phyloP scores from a whole-genome alignment of 1,284 basidiomycete species.

The Schizophyllum amplum region DNA sequence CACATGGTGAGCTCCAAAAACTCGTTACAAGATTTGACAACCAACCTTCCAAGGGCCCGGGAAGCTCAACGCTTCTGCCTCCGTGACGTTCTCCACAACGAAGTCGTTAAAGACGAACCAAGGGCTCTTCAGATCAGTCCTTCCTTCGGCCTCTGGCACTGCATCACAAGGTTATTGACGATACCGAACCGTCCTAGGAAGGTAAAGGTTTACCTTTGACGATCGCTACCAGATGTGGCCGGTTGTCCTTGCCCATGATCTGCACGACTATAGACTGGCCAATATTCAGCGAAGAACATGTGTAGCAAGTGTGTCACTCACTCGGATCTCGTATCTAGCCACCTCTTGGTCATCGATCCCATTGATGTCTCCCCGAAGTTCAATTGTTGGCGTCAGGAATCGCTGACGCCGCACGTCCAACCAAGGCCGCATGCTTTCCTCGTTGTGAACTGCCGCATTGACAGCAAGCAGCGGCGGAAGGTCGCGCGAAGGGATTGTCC shows the following conservation, averaged over 20 bases:
- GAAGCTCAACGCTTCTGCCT: constrained; percentile 85
- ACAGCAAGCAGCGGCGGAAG: constrained; percentile 85
- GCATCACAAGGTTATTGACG: constrained; percentile 1
- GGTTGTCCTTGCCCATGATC: constrained; percentile 68
- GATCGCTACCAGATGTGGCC: constrained; percentile 85
- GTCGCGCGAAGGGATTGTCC: constrained; percentile 59
- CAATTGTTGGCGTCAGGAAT: constrained; percentile 49
- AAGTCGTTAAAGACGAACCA: constrained; percentile 99
- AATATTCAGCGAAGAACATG: constrained; percentile 1
- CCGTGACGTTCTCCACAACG: constrained; percentile 75
- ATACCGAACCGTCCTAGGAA: background rate
- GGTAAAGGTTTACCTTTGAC: constrained; percentile 52
- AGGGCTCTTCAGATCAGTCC: constrained; percentile 36
- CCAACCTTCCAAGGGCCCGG: constrained; percentile 89
- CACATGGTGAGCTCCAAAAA: background rate
- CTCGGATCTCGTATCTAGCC: constrained; percentile 66
- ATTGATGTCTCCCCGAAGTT: constrained; percentile 49
- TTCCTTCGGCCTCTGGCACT: constrained; percentile 62
- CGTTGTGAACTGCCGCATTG: constrained; percentile 76
- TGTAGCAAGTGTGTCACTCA: constrained; percentile 26
- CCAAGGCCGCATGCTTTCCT: constrained; percentile 78
- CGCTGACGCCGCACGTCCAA: constrained; percentile 22
- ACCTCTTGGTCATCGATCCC: constrained; percentile 49
- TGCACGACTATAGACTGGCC: constrained; percentile 75
- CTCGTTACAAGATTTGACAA: constrained; percentile 19